Conservation (phyloP, 148 eudicot genomes). For the Silene latifolia region DNA sequence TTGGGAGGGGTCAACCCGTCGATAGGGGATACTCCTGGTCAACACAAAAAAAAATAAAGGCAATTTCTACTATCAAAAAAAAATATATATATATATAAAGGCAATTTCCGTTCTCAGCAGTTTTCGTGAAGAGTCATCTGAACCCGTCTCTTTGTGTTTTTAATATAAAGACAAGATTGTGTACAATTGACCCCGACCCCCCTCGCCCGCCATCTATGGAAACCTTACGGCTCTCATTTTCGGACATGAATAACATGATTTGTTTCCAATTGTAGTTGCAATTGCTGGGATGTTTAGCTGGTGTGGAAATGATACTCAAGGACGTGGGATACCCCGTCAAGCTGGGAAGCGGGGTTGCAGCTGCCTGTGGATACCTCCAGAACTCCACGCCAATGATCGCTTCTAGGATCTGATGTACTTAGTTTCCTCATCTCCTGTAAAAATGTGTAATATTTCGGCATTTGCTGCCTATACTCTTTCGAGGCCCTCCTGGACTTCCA, state of each 20-base stretch:
- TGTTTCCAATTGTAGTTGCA: conserved; percentile 56
- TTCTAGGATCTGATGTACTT: conserved; percentile 77
- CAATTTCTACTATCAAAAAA: no score
- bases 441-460: conserved; percentile 25
- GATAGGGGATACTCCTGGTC: no score
- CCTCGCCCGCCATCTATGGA: background rate
- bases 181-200: no score
- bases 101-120: background rate
- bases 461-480: conserved; percentile 17
- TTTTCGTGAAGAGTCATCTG: background rate
- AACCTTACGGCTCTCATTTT: background rate
- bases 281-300: conserved; percentile 91
- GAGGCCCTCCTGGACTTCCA: conserved; percentile 17
- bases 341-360: conserved; percentile 93
- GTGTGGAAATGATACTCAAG: conserved; percentile 97
- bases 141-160: background rate
- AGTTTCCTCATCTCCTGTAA: conserved; percentile 18
- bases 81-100: no score
- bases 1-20: no score
- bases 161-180: no score
- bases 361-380: conserved; percentile 77
- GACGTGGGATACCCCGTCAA: conserved; percentile 94
- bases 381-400: conserved; percentile 75
- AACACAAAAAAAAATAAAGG: no score
- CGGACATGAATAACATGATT: background rate